Conservation (phyloP, 192 early-diverging fungal genomes). For the Podochytrium sp. region DNA sequence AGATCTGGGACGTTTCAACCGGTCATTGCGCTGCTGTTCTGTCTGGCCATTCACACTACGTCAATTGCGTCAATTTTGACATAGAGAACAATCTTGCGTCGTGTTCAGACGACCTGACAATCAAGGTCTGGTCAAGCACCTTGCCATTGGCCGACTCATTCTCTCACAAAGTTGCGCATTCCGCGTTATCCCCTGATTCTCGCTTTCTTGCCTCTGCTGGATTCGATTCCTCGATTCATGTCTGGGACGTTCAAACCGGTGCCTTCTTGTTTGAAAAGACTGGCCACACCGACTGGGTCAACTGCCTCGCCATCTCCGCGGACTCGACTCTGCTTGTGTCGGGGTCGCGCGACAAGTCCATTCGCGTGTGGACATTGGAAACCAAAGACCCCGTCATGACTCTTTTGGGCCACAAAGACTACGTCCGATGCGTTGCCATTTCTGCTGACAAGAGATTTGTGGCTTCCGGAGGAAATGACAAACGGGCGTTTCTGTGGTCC, state of each 20-base stretch:
- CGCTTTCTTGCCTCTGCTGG: slow-evolving; percentile 3
- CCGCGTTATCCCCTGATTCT: background rate
- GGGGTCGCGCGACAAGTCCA: slow-evolving; percentile 35
- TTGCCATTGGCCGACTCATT: background rate
- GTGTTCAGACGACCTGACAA: background rate
- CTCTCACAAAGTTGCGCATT: background rate
- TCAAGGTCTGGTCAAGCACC: slow-evolving; percentile 29
- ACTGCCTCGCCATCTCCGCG: background rate
- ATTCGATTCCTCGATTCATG: background rate
- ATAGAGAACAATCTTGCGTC: background rate
- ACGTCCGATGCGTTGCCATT: background rate
- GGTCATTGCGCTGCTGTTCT: background rate
- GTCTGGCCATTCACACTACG: slow-evolving; percentile 6
- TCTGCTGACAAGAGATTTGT: background rate
- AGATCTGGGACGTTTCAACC: background rate
- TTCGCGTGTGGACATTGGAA: slow-evolving; percentile 33
- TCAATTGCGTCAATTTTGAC: background rate
- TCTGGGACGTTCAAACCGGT: background rate
- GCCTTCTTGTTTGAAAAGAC: background rate
- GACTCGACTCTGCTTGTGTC: background rate
- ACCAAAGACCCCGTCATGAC: slow-evolving; percentile 9
- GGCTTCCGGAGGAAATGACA: background rate
- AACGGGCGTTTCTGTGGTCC: background rate
- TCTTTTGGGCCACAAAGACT: slow-evolving; percentile 17
- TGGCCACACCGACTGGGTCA: background rate